Conservation (phyloP, 2,329 filamentous ascomycete species). For the Hypoxylon sp. region DNA sequence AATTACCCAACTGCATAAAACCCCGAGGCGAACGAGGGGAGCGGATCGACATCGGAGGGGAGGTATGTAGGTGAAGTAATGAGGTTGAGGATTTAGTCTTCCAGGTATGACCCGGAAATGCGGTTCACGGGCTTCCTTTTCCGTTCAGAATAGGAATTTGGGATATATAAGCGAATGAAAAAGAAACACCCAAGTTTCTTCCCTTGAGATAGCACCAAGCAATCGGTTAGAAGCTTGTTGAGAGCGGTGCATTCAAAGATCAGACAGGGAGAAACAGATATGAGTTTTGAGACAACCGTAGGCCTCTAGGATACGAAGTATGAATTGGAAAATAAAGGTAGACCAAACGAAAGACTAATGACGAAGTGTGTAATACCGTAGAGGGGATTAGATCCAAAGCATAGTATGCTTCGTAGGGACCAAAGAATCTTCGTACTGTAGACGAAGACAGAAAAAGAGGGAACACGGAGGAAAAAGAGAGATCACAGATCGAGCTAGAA, state of each 20-base stretch:
- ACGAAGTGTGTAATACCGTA: constrained; percentile 29
- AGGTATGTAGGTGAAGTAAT: constrained; percentile 25
- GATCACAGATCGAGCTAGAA: constrained; percentile 29
- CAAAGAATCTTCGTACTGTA: constrained; percentile 26
- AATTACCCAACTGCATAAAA: constrained; percentile 51
- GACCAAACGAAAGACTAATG: constrained; percentile 49
- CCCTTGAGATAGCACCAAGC: constrained; percentile 52
- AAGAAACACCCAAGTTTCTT: constrained; percentile 27
- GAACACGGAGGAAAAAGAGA: constrained; percentile 21
- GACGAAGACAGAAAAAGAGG: constrained; percentile 22
- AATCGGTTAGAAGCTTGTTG: constrained; percentile 45
- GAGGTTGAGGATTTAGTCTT: constrained; percentile 19
- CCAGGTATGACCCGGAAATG: constrained; percentile 22
- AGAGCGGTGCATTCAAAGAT: constrained; percentile 29
- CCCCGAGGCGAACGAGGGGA: constrained; percentile 49
- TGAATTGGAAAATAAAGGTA: constrained; percentile 23
- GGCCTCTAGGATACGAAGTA: constrained; percentile 37
- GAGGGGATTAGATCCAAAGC: constrained; percentile 33
- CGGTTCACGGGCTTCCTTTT: constrained; percentile 20
- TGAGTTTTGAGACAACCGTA: constrained; percentile 21
- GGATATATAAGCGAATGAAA: constrained; percentile 38
- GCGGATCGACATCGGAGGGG: constrained; percentile 50
- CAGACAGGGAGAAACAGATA: constrained; percentile 27
- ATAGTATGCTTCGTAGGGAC: constrained; percentile 28
- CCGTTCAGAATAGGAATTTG: constrained; percentile 13